Conservation (phyloP, 257 asterid genomes). For the Ajuga chamaepitys region DNA sequence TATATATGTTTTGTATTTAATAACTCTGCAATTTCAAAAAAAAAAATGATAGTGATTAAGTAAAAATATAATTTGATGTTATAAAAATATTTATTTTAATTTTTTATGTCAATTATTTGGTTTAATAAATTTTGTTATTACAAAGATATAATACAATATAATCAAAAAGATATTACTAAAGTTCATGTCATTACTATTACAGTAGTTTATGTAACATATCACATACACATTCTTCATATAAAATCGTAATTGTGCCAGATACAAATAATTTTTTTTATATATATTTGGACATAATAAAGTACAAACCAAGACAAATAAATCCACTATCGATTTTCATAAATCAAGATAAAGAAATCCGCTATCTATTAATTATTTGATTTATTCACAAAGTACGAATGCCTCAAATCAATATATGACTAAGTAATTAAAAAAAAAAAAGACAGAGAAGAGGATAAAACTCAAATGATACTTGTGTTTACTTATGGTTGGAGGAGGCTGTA, state of each 20-base stretch:
- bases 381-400: not conserved
- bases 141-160: no score
- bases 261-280: not conserved
- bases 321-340: not conserved
- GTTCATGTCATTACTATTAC: not conserved
- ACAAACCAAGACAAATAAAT: not conserved
- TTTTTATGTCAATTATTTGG: no score
- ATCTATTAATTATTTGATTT: not conserved
- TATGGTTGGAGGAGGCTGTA: no score
- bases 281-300: not conserved
- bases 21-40: no score
- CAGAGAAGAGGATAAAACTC: no score
- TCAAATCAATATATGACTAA: not conserved
- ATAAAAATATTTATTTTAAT: no score
- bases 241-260: constrained; percentile 1
- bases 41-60: no score
- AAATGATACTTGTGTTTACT: no score
- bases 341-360: not conserved
- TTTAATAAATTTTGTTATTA: no score
- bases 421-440: not conserved
- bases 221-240: not conserved
- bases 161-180: constrained; percentile 13
- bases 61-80: no score
- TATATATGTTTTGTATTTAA: no score
- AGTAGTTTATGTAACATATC: not conserved